These are phyloP conservation scores for Cucumis melo DNA, from an alignment of 306 rosid genomes.

Conservation along the genomic window DNA sequence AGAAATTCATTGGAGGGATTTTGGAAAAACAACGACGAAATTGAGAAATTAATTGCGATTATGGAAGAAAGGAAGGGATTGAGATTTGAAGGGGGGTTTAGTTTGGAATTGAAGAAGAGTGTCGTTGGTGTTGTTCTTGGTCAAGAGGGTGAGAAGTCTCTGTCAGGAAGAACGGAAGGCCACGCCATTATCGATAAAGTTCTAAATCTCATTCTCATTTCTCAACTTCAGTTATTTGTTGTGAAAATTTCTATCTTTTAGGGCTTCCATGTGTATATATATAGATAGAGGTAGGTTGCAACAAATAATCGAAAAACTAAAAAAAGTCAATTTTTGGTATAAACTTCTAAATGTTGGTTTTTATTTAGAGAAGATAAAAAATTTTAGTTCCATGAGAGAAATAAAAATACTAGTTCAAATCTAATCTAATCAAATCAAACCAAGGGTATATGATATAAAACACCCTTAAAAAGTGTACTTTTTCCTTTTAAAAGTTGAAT, in stretches of 20 bases:
- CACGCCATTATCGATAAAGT: neutral
- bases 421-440: no score
- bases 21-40: neutral
- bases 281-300: no score
- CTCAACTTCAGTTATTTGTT: neutral
- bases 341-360: no score
- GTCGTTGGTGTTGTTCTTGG: neutral
- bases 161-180: neutral
- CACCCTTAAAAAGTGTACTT: no score
- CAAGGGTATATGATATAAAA: no score
- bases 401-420: no score
- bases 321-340: no score
- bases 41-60: neutral
- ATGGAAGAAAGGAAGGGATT: neutral
- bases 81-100: neutral
- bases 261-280: no score
- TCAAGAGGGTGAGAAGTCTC: neutral
- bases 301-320: no score
- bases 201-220: neutral
- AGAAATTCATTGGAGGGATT: conserved; percentile 49
- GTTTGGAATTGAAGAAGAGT: neutral
- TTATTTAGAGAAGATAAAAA: no score
- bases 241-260: neutral
- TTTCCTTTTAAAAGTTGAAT: no score
- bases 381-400: no score